These are phyloP conservation scores for Thraustochytrium sp. DNA, from an alignment of 352 stramenopile species.

Conservation along the genomic window DNA sequence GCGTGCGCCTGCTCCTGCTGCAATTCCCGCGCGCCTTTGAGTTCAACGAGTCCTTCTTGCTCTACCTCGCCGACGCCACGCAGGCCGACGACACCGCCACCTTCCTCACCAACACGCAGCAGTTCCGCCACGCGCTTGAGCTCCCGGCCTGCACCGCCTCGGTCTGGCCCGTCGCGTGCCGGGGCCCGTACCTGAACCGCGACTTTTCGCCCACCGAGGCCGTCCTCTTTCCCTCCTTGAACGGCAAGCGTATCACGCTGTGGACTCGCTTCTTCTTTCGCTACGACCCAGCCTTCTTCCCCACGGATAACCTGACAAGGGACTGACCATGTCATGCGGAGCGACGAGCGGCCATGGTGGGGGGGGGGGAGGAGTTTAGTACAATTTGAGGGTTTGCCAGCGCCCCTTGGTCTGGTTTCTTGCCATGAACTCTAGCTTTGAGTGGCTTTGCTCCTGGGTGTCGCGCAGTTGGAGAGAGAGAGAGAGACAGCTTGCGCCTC, in stretches of 20 bases:
- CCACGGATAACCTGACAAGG: too few species aligned
- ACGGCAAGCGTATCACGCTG: not conserved
- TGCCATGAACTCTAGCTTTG: too few species aligned
- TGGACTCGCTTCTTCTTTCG: not conserved
- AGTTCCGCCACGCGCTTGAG: not conserved
- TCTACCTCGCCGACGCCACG: not conserved
- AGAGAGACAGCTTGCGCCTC: too few species aligned
- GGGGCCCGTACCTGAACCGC: not conserved
- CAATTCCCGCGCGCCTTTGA: conserved; percentile 94
- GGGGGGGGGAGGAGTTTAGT: too few species aligned
- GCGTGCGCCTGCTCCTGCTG: conserved; percentile 90
- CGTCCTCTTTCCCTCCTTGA: not conserved
- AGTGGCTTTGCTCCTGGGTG: too few species aligned
- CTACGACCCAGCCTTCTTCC: not conserved
- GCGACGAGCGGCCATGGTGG: too few species aligned
- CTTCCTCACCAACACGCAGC: not conserved
- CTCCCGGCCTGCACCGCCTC: not conserved
- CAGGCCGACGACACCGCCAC: not conserved
- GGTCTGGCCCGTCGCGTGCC: not conserved
- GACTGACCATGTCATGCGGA: too few species aligned
- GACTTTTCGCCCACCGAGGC: not conserved
- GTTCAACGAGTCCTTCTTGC: conserved; percentile 69
- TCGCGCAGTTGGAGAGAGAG: too few species aligned
- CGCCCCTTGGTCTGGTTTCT: too few species aligned
- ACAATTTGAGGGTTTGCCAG: too few species aligned